phyloP scores from a whole-genome alignment of 208 protist species.

The Trypanosoma platydactyli region DNA sequence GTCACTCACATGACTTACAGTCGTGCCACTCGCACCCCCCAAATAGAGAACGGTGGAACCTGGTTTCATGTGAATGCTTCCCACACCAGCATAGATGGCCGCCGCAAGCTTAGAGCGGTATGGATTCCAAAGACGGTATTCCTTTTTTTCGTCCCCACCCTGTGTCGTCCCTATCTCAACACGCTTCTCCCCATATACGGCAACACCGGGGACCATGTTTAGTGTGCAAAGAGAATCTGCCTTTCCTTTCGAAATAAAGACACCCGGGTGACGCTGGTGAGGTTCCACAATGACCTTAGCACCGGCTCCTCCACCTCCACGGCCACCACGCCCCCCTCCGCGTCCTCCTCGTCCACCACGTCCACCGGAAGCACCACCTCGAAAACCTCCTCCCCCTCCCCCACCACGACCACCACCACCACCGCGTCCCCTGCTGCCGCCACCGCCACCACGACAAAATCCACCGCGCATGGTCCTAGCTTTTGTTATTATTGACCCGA shows the following conservation, averaged over 20 bases:
- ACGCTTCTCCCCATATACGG: conserved; percentile 99
- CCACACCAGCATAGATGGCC: conserved; percentile 98
- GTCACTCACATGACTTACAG: conserved; percentile 99
- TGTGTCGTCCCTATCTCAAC: conserved; percentile 89
- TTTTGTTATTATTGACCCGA: no score
- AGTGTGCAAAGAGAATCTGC: conserved; percentile 98
- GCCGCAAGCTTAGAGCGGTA: conserved; percentile 99
- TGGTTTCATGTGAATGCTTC: conserved; percentile 98
- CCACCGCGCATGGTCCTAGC: conserved; percentile 21
- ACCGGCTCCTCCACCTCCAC: conserved; percentile 87
- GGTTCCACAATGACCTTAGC: conserved; percentile 97
- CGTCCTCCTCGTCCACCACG: conserved; percentile 59
- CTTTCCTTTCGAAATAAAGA: conserved; percentile 99
- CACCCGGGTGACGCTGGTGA: conserved; percentile 96
- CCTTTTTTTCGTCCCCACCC: conserved; percentile 95
- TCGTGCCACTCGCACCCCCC: conserved; percentile 99
- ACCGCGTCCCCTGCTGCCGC: conserved; percentile 34
- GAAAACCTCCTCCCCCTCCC: conserved; percentile 41
- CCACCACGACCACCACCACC: conserved; percentile 49
- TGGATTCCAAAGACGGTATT: conserved; percentile 99
- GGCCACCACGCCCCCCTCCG: no score
- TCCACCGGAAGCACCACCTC: conserved; percentile 46
- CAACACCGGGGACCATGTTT: conserved; percentile 98
- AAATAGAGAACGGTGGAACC: conserved; percentile 99
- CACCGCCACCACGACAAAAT: conserved; percentile 20